Evolutionary conservation across 2,329 filamentous ascomycete species (phyloP), one percentile per base, ranked within the genome.

Genomic region (Exophiala alcalophila): DNA sequence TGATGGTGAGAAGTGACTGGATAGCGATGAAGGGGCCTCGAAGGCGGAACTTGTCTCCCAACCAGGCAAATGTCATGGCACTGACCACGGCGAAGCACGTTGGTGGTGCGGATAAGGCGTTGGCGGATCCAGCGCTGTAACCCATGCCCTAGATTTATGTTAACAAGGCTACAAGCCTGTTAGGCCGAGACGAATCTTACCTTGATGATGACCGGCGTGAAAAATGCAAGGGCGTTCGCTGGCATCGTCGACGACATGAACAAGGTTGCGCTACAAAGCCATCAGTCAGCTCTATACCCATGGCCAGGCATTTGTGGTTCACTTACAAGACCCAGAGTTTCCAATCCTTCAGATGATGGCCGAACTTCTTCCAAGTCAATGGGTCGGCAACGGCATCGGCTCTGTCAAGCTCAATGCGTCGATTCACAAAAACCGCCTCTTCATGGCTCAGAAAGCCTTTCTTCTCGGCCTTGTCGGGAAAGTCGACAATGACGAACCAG

Each of bases 311-410:
- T n/a, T 11, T 8, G 12, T 18, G 7, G 24, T 11, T 32, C 14
- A 43, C 38, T 12, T 56, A 57, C 43, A 60, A 83, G 0, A 63
- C 71, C 81, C 81, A 84, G 44, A 83, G 67, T 60, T 77, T 77
- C 67, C 66, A 71, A 64, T 81, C 75, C 2, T 57, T 46, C 1
- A 68, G 73, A 15, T 68, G 67, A 11, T 60, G 46, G 10, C 78
- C 52, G 57, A 80, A 79, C 21, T 34, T 39, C 11, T 21, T 23
- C 3, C 76, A 34, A 18, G 68, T 66, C 57, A 83, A 80, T 2
- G 70, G 63, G 30, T 69, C 65, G 1, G 61, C 50, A 2, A 57
- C 47, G 11, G 62, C 69, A 53, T 83, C 80, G 18, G 71, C 72
- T 31, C 80, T 75, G 57, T 83, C 80, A 12, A 63, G 63, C 25